phyloP scores from a whole-genome alignment of 495 filamentous ascomycete species.

The Hypoxylon trugodes region DNA sequence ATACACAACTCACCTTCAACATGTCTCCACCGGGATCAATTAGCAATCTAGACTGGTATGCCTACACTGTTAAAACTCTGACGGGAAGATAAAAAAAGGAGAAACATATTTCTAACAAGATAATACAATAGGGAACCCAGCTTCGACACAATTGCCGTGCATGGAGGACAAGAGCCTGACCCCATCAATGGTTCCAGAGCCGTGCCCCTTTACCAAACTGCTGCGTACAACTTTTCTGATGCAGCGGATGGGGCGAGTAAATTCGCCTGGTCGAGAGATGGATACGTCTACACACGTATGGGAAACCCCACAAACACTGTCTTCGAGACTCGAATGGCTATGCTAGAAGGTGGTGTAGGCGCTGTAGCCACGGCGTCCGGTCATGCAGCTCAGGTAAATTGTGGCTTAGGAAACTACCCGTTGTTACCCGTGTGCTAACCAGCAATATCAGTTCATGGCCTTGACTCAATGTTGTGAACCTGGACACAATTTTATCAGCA shows the following conservation, averaged over 20 bases:
- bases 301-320: conserved; percentile 54
- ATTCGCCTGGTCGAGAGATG: conserved; percentile 53
- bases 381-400: conserved; percentile 47
- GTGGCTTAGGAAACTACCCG: background rate
- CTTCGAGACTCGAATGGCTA: conserved; percentile 53
- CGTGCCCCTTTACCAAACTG: conserved; percentile 52
- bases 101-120: conserved; percentile 29
- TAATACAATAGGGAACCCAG: conserved; percentile 42
- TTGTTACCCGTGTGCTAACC: conserved; percentile 23
- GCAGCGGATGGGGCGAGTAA: conserved; percentile 54
- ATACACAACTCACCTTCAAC: conserved; percentile 6
- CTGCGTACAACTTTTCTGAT: conserved; percentile 54
- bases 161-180: conserved; percentile 54
- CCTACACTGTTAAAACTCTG: too few relatives aligned
- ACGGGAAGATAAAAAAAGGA: background rate
- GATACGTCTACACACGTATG: conserved; percentile 56
- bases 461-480: conserved; percentile 51
- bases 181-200: conserved; percentile 54
- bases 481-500: conserved; percentile 53
- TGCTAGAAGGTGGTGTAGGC: conserved; percentile 53
- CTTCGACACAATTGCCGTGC: conserved; percentile 51
- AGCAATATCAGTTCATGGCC: conserved; percentile 49
- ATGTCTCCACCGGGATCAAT: conserved; percentile 46
- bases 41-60: conserved; percentile 45
- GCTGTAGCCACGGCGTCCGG: conserved; percentile 54